Base-by-base conservation (phyloP, 352 stramenopile genomes). In the Phytophthora sp. region DNA sequence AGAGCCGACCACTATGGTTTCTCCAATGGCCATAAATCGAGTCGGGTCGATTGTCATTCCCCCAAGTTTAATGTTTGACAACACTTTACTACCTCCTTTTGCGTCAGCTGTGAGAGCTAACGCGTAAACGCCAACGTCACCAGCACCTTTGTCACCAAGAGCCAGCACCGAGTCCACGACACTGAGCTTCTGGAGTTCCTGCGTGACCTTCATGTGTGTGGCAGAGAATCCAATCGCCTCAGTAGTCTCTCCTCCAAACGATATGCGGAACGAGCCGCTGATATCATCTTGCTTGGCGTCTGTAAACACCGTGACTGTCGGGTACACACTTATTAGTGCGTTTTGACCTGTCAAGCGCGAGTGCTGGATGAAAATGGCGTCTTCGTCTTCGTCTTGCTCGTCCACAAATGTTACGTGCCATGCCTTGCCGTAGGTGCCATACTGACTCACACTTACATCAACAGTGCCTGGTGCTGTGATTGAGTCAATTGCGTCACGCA, bases 361-460 rank as follows among this genome's bases (percentile, higher is more conserved):
- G 54, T 88, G 79, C 53, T 92, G 88, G 62, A 89, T 85, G 48
- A 84, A 87, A n/a, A 97, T 62, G 10, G 79, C 65, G 32, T 96
- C 87, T 11, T 76, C 57, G 15, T 84, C 64, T 23, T 88, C 83
- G 0, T 85, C 66, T 52, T 54, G 43, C 3, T 86, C 58, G 24
- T 76, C 62, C 18, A 73, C 51, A 61, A 99, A 99, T 7, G 95
- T 99, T 26, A 99, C 77, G 13, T 91, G 69, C 95, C 96, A 99
- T 4, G 83, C 74, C 44, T 85, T 84, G 5, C 92, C 95, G 7
- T 89, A 77, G 6, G 74, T 55, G 1, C 84, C 80, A 21, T 89
- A 89, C 32, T 79, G 69, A 23, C 69, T 86, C 20, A 87, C 45
- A 34, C 69, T 90, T 0, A 99, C 92, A 31, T 96, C 87, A 11